Evolutionary conservation across 2,329 filamentous ascomycete species (phyloP), one percentile per base, ranked within the genome.

Genomic region (Fusarium chlamydosporum): DNA sequence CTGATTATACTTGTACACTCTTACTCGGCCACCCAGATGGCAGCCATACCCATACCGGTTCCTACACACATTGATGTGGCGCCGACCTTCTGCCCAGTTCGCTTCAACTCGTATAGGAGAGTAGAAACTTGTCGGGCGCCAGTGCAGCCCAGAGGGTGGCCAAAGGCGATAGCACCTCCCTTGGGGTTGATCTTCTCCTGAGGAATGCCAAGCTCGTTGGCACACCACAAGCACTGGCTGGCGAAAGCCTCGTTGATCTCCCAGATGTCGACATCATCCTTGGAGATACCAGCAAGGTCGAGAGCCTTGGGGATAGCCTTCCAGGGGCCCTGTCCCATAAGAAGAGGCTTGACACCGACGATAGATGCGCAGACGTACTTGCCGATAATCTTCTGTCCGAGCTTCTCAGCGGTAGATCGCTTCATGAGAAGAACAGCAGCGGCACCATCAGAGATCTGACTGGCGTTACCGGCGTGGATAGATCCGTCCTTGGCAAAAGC

Each of bases 241-340:
- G 96, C 96, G 80, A 99, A 99, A 2, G 96, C 96, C 87, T 99
- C 96, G 85, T 99, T 99, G 86, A 99, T 97, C 88, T 99, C 96
- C 77, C 88, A 98, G 77, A 98, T 95, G 79, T 98, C 96, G 31
- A 99, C 93, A 72, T 98, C 95, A 59, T 97, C 91, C 81, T 91
- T 93, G 78, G 84, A 85, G 74, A 99, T 89, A 63, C 94, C 94
- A 1, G 94, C 92, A 79, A 96, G 94, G 78, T 92, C 87, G 58
- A 97, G 90, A 6, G 93, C 94, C 78, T 94, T 92, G 70, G 96
- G 96, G 76, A 99, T 98, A 59, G 96, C 94, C 81, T 94, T 94
- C 89, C 93, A 97, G 51, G 96, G 96, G 2, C 96, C 96, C 72
- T 97, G 86, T 68, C 96, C 96, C 96, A 99, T 98, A 72, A 98